These are phyloP conservation scores for Angomonas ambiguus DNA, from an alignment of 208 protist genomes.

Conservation along the genomic window DNA sequence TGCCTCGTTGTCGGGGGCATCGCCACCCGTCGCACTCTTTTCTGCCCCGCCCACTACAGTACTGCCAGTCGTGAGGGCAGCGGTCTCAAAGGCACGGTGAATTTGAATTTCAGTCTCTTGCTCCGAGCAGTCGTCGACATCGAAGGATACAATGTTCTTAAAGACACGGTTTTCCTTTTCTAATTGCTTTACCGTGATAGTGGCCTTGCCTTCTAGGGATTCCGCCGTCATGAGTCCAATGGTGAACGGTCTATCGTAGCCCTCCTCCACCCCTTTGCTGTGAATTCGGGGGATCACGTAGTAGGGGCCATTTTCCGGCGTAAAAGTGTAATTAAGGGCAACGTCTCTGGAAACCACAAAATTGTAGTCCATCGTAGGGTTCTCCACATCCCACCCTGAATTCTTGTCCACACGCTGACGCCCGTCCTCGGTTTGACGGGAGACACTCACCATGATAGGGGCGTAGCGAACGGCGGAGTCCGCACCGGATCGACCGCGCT, in stretches of 20 bases:
- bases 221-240: slow-evolving; percentile 30
- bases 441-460: slow-evolving; percentile 56
- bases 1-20: neutral
- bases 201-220: slow-evolving; percentile 31
- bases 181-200: slow-evolving; percentile 37
- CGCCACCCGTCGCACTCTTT: neutral
- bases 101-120: slow-evolving; percentile 41
- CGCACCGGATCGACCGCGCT: slow-evolving; percentile 33
- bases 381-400: slow-evolving; percentile 26
- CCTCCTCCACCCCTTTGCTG: slow-evolving; percentile 33
- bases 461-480: slow-evolving; percentile 26
- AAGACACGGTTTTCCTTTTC: slow-evolving; percentile 31
- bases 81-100: slow-evolving; percentile 16
- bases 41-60: neutral
- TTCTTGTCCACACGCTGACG: slow-evolving; percentile 21
- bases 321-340: slow-evolving; percentile 47
- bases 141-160: slow-evolving; percentile 35
- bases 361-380: slow-evolving; percentile 31
- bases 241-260: slow-evolving; percentile 39
- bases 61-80: slow-evolving; percentile 4
- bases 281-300: slow-evolving; percentile 63
- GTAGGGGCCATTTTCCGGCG: slow-evolving; percentile 40
- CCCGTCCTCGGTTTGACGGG: slow-evolving; percentile 13
- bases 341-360: slow-evolving; percentile 58
- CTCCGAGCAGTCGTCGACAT: slow-evolving; percentile 4